A percentile compares a stretch with the other conserved stretches of the same genome.
Evolutionary conservation across 306 rosid species (phyloP).

Genomic region (Citrullus mucosospermus): DNA sequence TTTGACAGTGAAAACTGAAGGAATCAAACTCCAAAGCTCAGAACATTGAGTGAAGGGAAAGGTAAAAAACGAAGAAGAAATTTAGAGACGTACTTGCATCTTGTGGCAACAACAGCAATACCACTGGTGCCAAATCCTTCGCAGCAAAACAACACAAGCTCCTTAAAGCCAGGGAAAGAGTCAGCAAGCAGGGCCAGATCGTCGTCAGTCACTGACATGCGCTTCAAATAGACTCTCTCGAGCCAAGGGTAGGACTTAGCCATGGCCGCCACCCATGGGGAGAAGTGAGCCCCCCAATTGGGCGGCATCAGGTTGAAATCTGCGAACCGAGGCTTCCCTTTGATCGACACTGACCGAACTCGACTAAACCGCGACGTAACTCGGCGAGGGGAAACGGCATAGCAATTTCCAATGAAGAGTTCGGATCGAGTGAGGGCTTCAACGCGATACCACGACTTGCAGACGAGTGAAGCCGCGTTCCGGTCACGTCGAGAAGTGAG

Average conservation of each 20-base stretch:
- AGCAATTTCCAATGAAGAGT: constrained; percentile 80
- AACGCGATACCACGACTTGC: constrained; percentile 81
- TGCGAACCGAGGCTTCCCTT: constrained; percentile 79
- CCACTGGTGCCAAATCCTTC: constrained; percentile 67
- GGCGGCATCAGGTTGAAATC: constrained; percentile 78
- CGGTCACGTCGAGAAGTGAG: constrained; percentile 70
- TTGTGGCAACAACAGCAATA: constrained; percentile 43
- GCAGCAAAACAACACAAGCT: constrained; percentile 73
- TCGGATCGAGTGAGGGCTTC: constrained; percentile 86
- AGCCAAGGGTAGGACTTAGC: constrained; percentile 77
- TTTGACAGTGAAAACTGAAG: neutral
- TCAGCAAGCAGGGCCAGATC: constrained; percentile 43
- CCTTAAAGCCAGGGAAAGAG: constrained; percentile 44
- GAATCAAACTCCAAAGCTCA: neutral
- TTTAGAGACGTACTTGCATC: constrained; percentile 44
- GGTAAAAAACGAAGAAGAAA: neutral
- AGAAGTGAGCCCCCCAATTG: constrained; percentile 72
- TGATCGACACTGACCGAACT: constrained; percentile 42
- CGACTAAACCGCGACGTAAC: constrained; percentile 44
- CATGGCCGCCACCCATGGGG: constrained; percentile 51
- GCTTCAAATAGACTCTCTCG: constrained; percentile 68
- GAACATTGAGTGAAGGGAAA: neutral
- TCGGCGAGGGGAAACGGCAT: constrained; percentile 52
- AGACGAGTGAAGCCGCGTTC: constrained; percentile 88
- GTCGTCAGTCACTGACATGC: constrained; percentile 54